Percentiles rank a stretch among this genome's conserved stretches.
Evolutionary conservation across 1,284 basidiomycete species (phyloP).

Genomic region (Ganoderma leucocontextum): DNA sequence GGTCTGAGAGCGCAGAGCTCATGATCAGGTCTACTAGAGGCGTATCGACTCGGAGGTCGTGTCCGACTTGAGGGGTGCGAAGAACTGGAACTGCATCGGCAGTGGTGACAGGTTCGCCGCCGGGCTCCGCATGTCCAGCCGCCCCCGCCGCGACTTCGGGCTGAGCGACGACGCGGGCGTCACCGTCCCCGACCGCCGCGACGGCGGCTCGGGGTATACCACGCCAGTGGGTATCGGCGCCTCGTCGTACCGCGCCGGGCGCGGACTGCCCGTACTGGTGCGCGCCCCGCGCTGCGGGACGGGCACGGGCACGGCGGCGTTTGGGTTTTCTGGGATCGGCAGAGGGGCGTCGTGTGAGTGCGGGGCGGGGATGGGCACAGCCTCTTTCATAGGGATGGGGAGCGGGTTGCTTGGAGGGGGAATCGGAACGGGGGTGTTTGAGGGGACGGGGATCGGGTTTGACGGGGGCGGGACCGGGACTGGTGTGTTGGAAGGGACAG

Average conservation of each 20-base stretch:
- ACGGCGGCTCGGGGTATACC: slow-evolving; percentile 34
- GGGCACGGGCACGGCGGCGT: slow-evolving; percentile 8
- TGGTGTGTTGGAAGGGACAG: slow-evolving; percentile 15
- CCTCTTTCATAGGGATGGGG: slow-evolving; percentile 17
- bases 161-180: slow-evolving; percentile 11
- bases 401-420: slow-evolving; percentile 20
- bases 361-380: slow-evolving; percentile 13
- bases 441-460: slow-evolving; percentile 19
- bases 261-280: slow-evolving; percentile 15
- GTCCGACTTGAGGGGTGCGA: slow-evolving; percentile 21
- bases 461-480: slow-evolving; percentile 18
- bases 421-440: slow-evolving; percentile 9
- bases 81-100: slow-evolving; percentile 26
- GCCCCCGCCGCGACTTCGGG: slow-evolving; percentile 5
- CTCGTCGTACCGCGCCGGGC: slow-evolving; percentile 29
- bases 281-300: slow-evolving; percentile 19
- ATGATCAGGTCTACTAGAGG: not conserved
- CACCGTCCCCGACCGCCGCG: slow-evolving; percentile 12
- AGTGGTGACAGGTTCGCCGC: slow-evolving; percentile 29
- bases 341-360: slow-evolving; percentile 9
- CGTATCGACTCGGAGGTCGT: slow-evolving; percentile 18
- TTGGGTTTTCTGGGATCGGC: slow-evolving; percentile 15
- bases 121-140: slow-evolving; percentile 28
- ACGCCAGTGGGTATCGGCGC: slow-evolving; percentile 33
- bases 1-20: no score